Evolutionary conservation across 73 alveolate species (phyloP), one percentile per base, ranked within the genome.

Genomic region (Blepharisma japonicum): DNA sequence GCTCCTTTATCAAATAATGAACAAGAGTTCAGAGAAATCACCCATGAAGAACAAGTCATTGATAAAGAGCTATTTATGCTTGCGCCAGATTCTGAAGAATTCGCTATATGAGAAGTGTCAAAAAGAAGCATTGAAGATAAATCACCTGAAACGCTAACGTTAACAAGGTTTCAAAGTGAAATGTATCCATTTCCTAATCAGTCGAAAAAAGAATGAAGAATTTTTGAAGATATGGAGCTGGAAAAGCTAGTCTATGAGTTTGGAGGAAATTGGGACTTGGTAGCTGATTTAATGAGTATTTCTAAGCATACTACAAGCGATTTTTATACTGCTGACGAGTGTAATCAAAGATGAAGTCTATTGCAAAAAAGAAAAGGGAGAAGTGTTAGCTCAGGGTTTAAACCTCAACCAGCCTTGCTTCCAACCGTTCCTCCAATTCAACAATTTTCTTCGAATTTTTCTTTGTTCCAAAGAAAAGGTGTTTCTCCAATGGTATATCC

Each of bases 251-350:
- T 61, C 0, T 61, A 39, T 25, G 74, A 61, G 23, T 61, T 61
- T 25, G 74, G 74, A 25, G 74, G 74, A 25, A 61, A 61, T 5
- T 61, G 74, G 74, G 74, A 61, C n/a, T 61, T 61, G 18, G 47
- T 61, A 2, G 23, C 47, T 61, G 74, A 61, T 61, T 61, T 61
- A 25, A n/a, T 61, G 18, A 61, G 74, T 61, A 61, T 11, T 20
- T 9, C 14, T 25, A n/a, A n/a, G 11, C 46, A 14, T 14, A 20
- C 50, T 61, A 20, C 74, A 14, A 14, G 14, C 23, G 23, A 61
- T 61, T 61, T 18, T 61, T n/a, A 14, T 9, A 61, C 74, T 20
- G 47, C 74, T 61, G 74, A 61, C 2, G 74, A 61, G 47, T 61
- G 74, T 25, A 14, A 14, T 5, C 14, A 61, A 14, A 14, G 74